Base-by-base conservation (phyloP, 768 basidiomycete genomes). In the Mycena floridula region DNA sequence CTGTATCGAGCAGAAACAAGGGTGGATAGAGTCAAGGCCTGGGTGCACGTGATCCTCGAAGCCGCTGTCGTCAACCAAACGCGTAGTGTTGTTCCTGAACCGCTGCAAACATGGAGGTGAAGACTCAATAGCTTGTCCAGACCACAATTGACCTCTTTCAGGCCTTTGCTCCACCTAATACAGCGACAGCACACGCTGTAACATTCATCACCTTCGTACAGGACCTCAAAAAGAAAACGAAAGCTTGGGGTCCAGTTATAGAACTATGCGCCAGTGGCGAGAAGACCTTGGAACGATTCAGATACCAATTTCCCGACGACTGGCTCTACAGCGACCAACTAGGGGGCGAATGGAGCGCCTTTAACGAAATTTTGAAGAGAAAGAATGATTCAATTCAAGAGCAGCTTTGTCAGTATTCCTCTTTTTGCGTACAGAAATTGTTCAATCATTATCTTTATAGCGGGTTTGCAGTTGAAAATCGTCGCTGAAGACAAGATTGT, bases 191-290 rank as follows among this genome's bases (percentile, higher is more conserved):
- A 38, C 93, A 94, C 42, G 93, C 96, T 64, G 96, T 99, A 53
- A 89, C 90, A 2, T 96, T 99, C 66, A 99, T 99, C 66, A 99
- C 96, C 21, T 98, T 97, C 60, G 95, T 99, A 2, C 96, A 99
- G 66, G 96, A 98, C 73, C 77, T 98, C 55, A 98, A 98, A 72
- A 85, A 87, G 60, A 96, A 94, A 72, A 90, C 91, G 45, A 89
- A 89, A 68, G 75, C 85, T 79, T 98, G 96, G 96, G 85, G 82
- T 15, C 90, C 92, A 22, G 89, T 95, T 79, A 92, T 99, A 61
- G 92, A 92, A 46, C 79, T 93, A 32, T 98, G 93, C 59, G 87
- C 85, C 28, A 82, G 82, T 52, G 95, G 96, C 48, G 96, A 99
- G 72, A 94, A 95, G 77, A 94, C 93, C 3, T 76, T 99, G 45